Conservation (phyloP, 2,329 filamentous ascomycete species). For the Fusarium sp. region DNA sequence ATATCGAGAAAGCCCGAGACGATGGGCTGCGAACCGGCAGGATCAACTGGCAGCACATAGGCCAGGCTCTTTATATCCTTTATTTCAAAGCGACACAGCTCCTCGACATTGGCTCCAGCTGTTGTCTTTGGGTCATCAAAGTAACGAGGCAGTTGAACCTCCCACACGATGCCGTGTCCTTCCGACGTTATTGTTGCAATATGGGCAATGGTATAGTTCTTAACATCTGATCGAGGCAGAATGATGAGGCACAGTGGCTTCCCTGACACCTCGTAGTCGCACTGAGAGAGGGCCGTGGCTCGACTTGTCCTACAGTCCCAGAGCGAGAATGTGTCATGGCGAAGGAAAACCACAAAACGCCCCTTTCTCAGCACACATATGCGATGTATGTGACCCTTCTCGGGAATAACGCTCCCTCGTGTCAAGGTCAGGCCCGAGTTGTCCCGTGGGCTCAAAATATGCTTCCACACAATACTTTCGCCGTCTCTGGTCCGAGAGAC, state of each 20-base stretch:
- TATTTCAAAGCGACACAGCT: conserved; percentile 78
- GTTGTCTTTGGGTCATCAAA: conserved; percentile 39
- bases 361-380: conserved; percentile 81
- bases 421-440: conserved; percentile 58
- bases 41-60: conserved; percentile 83
- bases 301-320: conserved; percentile 77
- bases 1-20: conserved; percentile 83
- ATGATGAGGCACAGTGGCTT: conserved; percentile 83
- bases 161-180: conserved; percentile 83
- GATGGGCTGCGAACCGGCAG: conserved; percentile 76
- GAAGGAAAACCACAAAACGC: conserved; percentile 81
- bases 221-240: conserved; percentile 68
- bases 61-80: conserved; percentile 65
- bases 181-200: conserved; percentile 84
- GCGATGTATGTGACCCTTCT: conserved; percentile 76
- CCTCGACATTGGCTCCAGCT: conserved; percentile 53
- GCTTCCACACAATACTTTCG: conserved; percentile 85
- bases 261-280: conserved; percentile 65
- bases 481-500: conserved; percentile 82
- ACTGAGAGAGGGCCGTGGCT: conserved; percentile 62
- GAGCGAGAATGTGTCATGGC: conserved; percentile 73
- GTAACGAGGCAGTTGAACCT: conserved; percentile 68
- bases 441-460: conserved; percentile 57
- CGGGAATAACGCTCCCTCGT: conserved; percentile 73
- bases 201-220: conserved; percentile 67